A percentile compares a stretch with the other conserved stretches of the same genome.
These are phyloP conservation scores for Psilocybe cyanescens DNA, from an alignment of 768 basidiomycete species.

Conservation along the genomic window DNA sequence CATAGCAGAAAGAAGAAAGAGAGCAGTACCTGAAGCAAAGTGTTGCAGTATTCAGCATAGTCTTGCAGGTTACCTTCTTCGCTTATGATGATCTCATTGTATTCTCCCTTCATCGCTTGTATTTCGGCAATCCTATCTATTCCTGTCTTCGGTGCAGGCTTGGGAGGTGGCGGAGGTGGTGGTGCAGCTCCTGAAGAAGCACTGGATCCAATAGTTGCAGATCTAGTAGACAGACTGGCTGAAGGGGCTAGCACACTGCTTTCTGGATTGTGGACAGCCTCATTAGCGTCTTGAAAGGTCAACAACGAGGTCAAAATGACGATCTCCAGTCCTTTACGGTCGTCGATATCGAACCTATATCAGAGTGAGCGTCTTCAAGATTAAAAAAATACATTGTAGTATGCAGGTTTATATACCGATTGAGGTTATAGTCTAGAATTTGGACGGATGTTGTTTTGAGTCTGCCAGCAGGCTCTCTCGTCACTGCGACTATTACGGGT, in stretches of 20 bases:
- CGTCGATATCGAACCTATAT: conserved; percentile 78
- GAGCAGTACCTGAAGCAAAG: conserved; percentile 58
- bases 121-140: conserved; percentile 73
- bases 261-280: conserved; percentile 47
- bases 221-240: conserved; percentile 14
- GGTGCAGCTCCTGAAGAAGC: conserved; percentile 15
- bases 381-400: conserved; percentile 1
- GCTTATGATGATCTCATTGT: conserved; percentile 74
- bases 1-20: background rate
- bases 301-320: conserved; percentile 76
- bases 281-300: conserved; percentile 76
- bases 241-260: conserved; percentile 4
- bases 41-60: conserved; percentile 71
- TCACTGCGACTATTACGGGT: conserved; percentile 81
- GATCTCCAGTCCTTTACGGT: conserved; percentile 86
- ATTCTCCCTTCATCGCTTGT: conserved; percentile 67
- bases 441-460: conserved; percentile 71
- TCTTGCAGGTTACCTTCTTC: conserved; percentile 67
- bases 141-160: conserved; percentile 66
- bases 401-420: conserved; percentile 50
- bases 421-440: conserved; percentile 84
- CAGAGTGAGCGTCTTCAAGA: background rate
- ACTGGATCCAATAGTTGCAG: conserved; percentile 18
- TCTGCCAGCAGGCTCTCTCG: conserved; percentile 72
- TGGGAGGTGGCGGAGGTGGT: conserved; percentile 57